Conservation (phyloP, 2,329 filamentous ascomycete species). For the Hansfordia pulvinata region DNA sequence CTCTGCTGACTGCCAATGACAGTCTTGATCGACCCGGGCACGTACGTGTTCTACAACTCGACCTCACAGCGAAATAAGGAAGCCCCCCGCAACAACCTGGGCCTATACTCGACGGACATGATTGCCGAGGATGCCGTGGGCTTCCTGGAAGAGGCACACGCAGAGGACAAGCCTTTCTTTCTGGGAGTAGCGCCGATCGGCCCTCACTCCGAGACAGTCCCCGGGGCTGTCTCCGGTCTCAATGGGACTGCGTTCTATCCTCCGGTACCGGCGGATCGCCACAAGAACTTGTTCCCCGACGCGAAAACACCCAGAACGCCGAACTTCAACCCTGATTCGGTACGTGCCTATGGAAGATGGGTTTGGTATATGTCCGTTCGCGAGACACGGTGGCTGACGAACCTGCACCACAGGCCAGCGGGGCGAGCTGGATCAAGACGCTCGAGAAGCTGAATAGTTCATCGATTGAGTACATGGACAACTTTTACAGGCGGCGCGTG, state of each 20-base stretch:
- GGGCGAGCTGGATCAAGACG: constrained; percentile 26
- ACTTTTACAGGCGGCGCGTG: constrained; percentile 34
- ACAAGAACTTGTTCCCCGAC: constrained; percentile 47
- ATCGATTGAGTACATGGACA: constrained; percentile 34
- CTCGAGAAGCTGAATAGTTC: constrained; percentile 28
- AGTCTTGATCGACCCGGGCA: constrained; percentile 53
- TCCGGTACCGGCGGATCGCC: constrained; percentile 45
- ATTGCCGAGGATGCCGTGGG: constrained; percentile 43
- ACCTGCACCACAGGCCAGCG: constrained; percentile 5
- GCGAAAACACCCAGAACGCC: constrained; percentile 44
- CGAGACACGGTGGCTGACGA: not conserved
- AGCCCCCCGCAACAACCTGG: constrained; percentile 18
- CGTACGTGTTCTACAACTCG: constrained; percentile 54
- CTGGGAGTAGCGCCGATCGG: constrained; percentile 51
- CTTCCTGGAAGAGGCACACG: constrained; percentile 47
- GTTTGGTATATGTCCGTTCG: constrained; percentile 2
- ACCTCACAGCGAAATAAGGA: constrained; percentile 48
- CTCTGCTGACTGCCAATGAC: too few relatives aligned
- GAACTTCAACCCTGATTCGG: constrained; percentile 52
- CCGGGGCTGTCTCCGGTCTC: too few relatives aligned
- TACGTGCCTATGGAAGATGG: constrained; percentile 11
- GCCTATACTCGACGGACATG: constrained; percentile 36
- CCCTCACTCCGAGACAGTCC: constrained; percentile 45
- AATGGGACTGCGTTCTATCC: constrained; percentile 22
- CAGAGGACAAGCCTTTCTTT: constrained; percentile 47